phyloP scores from a whole-genome alignment of 495 filamentous ascomycete species.

The Aspergillus nidulans region DNA sequence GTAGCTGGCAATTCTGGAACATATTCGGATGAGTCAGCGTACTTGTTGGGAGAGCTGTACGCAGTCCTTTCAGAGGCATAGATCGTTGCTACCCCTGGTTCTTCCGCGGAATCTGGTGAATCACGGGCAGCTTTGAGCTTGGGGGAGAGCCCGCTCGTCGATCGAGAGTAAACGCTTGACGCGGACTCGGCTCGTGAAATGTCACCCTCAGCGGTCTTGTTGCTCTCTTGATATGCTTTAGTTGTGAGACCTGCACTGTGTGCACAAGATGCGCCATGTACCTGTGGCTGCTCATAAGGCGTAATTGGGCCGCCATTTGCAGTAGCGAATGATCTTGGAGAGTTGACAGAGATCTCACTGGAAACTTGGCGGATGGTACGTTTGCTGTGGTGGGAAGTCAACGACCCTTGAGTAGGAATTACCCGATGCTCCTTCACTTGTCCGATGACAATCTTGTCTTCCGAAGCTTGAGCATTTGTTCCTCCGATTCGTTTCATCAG shows the following conservation, averaged over 20 bases:
- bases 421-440: constrained; percentile 30
- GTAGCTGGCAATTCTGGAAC: constrained; percentile 23
- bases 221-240: neutral
- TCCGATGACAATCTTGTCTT: constrained; percentile 30
- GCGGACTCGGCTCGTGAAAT: constrained; percentile 14
- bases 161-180: constrained; percentile 55
- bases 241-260: neutral
- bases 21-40: constrained; percentile 2
- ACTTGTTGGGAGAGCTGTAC: constrained; percentile 34
- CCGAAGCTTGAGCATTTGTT: constrained; percentile 20
- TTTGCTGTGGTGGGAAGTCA: constrained; percentile 27
- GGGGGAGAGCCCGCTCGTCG: constrained; percentile 43
- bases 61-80: constrained; percentile 34
- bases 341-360: constrained; percentile 31
- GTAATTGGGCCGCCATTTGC: constrained; percentile 23
- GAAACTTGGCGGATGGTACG: constrained; percentile 29
- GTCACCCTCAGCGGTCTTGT: neutral
- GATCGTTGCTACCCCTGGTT: constrained; percentile 43
- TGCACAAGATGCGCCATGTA: neutral
- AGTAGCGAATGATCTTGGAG: constrained; percentile 29
- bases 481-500: constrained; percentile 61
- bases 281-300: constrained; percentile 8
- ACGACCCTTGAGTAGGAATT: constrained; percentile 29
- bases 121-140: constrained; percentile 9
- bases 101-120: constrained; percentile 16